Evolutionary conservation across 2,329 filamentous ascomycete genomes (phyloP), one percentile per base, ranked within the genome.

Genomic region (Penicillium sp.): DNA sequence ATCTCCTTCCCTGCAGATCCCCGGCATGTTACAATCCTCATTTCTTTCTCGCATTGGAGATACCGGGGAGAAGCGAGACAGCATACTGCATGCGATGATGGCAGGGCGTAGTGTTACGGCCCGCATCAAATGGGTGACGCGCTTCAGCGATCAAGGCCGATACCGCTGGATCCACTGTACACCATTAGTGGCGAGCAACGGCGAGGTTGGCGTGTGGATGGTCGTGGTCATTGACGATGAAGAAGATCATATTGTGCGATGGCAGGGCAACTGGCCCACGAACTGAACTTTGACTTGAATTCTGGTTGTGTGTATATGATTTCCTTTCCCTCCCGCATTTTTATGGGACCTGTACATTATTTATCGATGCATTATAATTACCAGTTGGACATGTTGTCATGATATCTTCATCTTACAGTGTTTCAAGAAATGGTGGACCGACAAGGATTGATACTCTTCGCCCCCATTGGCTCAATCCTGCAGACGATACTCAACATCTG

Each of bases 91-190:
- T 9, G 82, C 84, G 0, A 72, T 88, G 13, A 73, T 74, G 4
- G 74, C 80, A 48, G 82, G 82, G 0, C 75, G 78, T 23, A 80
- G 82, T 31, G 78, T 88, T 4, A 88, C 84, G 0, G 82, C 82
- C 3, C 85, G 85, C 56, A 75, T 88, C 6, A 75, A 77, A 34
- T 89, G 83, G 84, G 64, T 85, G 1, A 71, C 68, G 38, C 67
- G 68, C 32, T 62, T 61, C 8, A 68, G 72, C 20, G 62, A 68
- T 13, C 72, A 76, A 38, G 83, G 82, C 0, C 72, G 81, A n/a
- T 72, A 75, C 32, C 73, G 82, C 22, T 88, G 84, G 83, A 83
- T 88, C 28, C 84, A 88, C 56, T 84, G 81, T 56, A 87, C 84
- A 14, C 84, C 84, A 1, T 64, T 88, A 3, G 60, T 85, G 5